phyloP scores from a whole-genome alignment of 2,329 filamentous ascomycete genomes.

The Tolypocladium nubicola region DNA sequence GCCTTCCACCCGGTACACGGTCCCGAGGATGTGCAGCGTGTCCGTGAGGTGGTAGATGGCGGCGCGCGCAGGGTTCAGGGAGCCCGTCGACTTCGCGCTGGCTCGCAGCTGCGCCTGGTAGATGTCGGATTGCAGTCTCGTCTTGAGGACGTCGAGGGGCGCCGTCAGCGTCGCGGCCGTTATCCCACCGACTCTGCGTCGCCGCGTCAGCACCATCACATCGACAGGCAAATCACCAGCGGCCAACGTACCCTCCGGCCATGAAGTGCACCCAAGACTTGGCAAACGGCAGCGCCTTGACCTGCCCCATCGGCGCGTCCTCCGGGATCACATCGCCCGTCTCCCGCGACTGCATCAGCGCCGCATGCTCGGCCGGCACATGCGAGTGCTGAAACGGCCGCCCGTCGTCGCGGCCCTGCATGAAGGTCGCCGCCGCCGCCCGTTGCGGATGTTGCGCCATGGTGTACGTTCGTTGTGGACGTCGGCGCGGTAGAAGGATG shows the following conservation, averaged over 20 bases:
- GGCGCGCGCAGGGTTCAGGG: conserved; percentile 53
- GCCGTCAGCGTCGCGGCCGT: conserved; percentile 86
- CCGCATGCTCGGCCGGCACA: conserved; percentile 20
- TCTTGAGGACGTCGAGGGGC: conserved; percentile 89
- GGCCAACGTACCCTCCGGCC: conserved; percentile 64
- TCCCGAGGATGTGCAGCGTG: conserved; percentile 73
- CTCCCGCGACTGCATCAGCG: conserved; percentile 49
- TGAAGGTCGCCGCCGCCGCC: conserved; percentile 10
- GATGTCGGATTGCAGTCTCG: conserved; percentile 85
- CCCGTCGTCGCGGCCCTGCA: conserved; percentile 19
- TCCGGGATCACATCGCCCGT: conserved; percentile 44
- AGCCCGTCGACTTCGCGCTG: conserved; percentile 33
- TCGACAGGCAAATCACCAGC: too few relatives aligned
- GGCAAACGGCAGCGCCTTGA: conserved; percentile 40
- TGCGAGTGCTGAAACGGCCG: conserved; percentile 18
- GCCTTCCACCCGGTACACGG: conserved; percentile 73
- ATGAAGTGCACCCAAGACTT: conserved; percentile 91
- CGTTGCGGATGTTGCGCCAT: conserved; percentile 21
- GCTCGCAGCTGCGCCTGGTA: conserved; percentile 75
- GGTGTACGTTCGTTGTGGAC: not conserved
- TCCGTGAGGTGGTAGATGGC: conserved; percentile 69
- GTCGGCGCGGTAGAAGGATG: not conserved
- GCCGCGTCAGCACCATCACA: conserved; percentile 7
- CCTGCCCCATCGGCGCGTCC: conserved; percentile 20
- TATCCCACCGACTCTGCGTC: conserved; percentile 70